A percentile compares a stretch with the other conserved stretches of the same genome.
Evolutionary conservation across 768 basidiomycete species (phyloP).

Genomic region (Kwoniella bestiolae): DNA sequence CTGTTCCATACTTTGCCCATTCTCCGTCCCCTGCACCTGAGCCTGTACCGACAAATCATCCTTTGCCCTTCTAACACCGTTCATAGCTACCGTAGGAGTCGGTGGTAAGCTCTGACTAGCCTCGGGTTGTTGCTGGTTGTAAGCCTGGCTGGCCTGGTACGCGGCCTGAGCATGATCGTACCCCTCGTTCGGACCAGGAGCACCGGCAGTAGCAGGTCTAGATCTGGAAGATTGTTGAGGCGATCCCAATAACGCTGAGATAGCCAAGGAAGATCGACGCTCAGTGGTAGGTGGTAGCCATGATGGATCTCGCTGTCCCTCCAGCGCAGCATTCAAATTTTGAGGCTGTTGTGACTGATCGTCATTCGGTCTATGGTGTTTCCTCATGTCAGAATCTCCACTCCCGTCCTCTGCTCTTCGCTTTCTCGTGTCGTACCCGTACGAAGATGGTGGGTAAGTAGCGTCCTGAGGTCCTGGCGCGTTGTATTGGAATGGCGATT

Average conservation of each 20-base stretch:
- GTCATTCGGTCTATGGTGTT: conserved; percentile 21
- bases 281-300: conserved; percentile 50
- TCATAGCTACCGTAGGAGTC: conserved; percentile 13
- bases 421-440: conserved; percentile 36
- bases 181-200: not conserved
- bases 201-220: conserved; percentile 34
- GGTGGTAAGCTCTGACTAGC: conserved; percentile 10
- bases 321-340: conserved; percentile 28
- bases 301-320: conserved; percentile 19
- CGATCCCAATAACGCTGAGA: conserved; percentile 50
- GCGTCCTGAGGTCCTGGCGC: conserved; percentile 24
- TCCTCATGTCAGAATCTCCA: conserved; percentile 23
- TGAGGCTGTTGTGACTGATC: conserved; percentile 15
- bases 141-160: conserved; percentile 20
- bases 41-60: not conserved
- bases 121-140: not conserved
- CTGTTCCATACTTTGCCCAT: conserved; percentile 27
- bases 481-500: conserved; percentile 48
- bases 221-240: conserved; percentile 44
- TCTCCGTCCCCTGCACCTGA: not conserved
- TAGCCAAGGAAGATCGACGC: conserved; percentile 47
- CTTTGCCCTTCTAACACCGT: conserved; percentile 10
- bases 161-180: conserved; percentile 27
- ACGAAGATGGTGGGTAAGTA: conserved; percentile 10
- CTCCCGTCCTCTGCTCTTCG: conserved; percentile 35